Evolutionary conservation across 2,329 filamentous ascomycete genomes (phyloP).

Genomic region (Cercospora berteroae): DNA sequence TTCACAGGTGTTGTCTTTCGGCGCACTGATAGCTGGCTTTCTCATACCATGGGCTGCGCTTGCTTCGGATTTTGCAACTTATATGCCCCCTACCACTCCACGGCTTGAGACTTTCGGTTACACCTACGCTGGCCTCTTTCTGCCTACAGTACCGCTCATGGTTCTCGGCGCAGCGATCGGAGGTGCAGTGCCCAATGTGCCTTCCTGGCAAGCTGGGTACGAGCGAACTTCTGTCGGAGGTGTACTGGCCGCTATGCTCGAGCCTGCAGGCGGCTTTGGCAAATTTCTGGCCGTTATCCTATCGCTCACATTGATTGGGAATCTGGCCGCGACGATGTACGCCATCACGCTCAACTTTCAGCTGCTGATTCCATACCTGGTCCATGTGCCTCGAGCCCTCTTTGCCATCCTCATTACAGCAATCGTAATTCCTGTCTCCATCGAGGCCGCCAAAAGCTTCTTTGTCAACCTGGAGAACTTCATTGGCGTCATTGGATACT

Average conservation of each 20-base stretch:
- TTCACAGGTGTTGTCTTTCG: slow-evolving; percentile 45
- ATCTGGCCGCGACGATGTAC: slow-evolving; percentile 48
- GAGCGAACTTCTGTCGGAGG: slow-evolving; percentile 42
- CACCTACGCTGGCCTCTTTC: slow-evolving; percentile 40
- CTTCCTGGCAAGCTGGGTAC: slow-evolving; percentile 38
- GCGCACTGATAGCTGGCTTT: slow-evolving; percentile 58
- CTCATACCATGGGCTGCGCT: slow-evolving; percentile 58
- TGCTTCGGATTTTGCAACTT: slow-evolving; percentile 46
- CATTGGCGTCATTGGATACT: slow-evolving; percentile 50
- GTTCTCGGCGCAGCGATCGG: slow-evolving; percentile 46
- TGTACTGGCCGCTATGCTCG: slow-evolving; percentile 42
- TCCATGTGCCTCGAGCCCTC: slow-evolving; percentile 42
- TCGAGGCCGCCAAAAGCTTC: slow-evolving; percentile 44
- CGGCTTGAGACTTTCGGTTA: slow-evolving; percentile 39
- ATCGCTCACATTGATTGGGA: slow-evolving; percentile 44
- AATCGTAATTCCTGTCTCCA: slow-evolving; percentile 46
- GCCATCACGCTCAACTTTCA: slow-evolving; percentile 46
- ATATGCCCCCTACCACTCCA: slow-evolving; percentile 42
- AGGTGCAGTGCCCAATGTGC: slow-evolving; percentile 35
- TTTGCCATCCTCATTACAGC: slow-evolving; percentile 45
- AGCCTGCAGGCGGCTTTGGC: slow-evolving; percentile 44
- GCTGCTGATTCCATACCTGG: slow-evolving; percentile 37
- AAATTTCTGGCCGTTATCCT: slow-evolving; percentile 46
- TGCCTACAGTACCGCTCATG: slow-evolving; percentile 39
- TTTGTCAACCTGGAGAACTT: slow-evolving; percentile 48